Percentiles rank a stretch among this genome's conserved stretches.
Evolutionary conservation across 495 filamentous ascomycete species (phyloP).

Genomic region (Talaromyces wortmannii): DNA sequence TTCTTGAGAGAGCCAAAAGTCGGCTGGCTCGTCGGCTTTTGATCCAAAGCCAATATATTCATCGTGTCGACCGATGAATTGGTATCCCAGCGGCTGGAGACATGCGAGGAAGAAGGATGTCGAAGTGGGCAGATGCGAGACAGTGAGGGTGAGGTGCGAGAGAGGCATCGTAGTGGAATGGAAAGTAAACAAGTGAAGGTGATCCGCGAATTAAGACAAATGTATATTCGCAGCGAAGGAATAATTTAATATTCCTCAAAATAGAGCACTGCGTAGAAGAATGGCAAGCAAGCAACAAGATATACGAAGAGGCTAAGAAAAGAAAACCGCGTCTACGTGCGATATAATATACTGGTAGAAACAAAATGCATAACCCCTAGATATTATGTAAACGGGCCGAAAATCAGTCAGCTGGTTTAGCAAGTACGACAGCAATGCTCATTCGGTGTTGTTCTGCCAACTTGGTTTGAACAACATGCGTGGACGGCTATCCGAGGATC

Average conservation of each 20-base stretch:
- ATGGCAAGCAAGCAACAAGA: no score
- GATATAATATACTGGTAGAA: background rate
- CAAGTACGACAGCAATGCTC: background rate
- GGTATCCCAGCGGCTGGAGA: conserved; percentile 67
- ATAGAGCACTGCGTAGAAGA: no score
- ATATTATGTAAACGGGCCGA: background rate
- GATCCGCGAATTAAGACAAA: no score
- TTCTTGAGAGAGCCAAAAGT: conserved; percentile 53
- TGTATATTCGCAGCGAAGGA: no score
- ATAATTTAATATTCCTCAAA: no score
- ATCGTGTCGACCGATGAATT: conserved; percentile 51
- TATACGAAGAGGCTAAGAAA: background rate
- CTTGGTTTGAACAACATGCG: background rate
- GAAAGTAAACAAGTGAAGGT: background rate
- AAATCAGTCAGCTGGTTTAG: background rate
- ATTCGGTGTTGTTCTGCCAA: background rate
- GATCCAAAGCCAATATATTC: conserved; percentile 52
- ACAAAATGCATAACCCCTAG: background rate
- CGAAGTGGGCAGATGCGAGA: conserved; percentile 70
- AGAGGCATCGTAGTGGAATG: conserved; percentile 40
- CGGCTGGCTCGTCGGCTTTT: conserved; percentile 41
- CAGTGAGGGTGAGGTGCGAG: conserved; percentile 54
- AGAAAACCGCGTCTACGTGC: background rate
- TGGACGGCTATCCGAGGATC: background rate
- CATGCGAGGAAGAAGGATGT: conserved; percentile 76